These are phyloP conservation scores for Zalerion maritima DNA, from an alignment of 495 filamentous ascomycete genomes.

Conservation along the genomic window DNA sequence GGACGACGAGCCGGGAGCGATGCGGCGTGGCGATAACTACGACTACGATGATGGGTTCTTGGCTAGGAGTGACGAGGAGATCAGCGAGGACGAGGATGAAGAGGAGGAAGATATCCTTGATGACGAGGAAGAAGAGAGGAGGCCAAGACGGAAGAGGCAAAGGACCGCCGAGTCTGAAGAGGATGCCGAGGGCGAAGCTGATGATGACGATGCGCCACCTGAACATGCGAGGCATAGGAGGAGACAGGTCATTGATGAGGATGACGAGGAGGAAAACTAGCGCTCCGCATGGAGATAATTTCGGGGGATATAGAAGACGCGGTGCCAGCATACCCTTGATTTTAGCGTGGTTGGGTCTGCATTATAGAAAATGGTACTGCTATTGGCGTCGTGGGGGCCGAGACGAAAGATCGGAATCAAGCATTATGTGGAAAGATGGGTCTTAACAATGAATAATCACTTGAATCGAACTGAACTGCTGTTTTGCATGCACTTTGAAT, in stretches of 20 bases:
- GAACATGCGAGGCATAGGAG: constrained; percentile 10
- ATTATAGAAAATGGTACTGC: no score
- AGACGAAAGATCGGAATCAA: no score
- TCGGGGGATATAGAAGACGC: no score
- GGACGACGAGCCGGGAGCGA: constrained; percentile 49
- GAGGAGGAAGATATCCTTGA: constrained; percentile 36
- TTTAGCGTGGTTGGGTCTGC: no score
- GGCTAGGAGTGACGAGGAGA: constrained; percentile 58
- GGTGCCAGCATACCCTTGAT: no score
- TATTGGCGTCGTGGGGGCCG: no score
- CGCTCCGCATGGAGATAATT: no score
- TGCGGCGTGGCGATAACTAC: constrained; percentile 64
- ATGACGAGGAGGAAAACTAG: no score
- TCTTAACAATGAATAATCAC: no score
- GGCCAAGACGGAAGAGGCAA: constrained; percentile 32
- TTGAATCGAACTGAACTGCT: no score
- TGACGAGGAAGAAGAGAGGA: constrained; percentile 33
- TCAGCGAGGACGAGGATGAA: constrained; percentile 43
- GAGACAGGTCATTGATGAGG: constrained; percentile 29
- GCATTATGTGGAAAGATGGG: no score
- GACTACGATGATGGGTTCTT: constrained; percentile 69
- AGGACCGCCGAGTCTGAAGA: constrained; percentile 32
- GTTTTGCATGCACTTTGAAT: no score
- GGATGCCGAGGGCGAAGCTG: constrained; percentile 24
- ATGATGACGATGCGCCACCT: constrained; percentile 27